Conservation (phyloP, 1,139 yeast genomes). For the Scheffersomyces titani region DNA sequence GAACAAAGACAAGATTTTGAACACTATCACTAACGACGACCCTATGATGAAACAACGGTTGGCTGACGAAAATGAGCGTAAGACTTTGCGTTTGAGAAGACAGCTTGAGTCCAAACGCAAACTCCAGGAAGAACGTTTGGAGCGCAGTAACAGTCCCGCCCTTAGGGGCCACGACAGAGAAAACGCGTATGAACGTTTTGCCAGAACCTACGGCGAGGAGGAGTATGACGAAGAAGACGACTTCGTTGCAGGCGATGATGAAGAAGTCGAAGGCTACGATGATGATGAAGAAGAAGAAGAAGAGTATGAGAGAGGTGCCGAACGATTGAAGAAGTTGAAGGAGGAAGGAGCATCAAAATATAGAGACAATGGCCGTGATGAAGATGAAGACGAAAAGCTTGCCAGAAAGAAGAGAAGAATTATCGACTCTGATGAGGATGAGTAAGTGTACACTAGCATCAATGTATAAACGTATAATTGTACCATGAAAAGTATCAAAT, state of each 20-base stretch:
- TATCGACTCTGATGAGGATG: conserved; percentile 65
- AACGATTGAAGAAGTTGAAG: conserved; percentile 62
- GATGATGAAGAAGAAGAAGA: conserved; percentile 61
- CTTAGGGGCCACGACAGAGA: conserved; percentile 28
- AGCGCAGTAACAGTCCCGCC: conserved; percentile 27
- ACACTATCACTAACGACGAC: conserved; percentile 77
- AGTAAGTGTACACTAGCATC: conserved; percentile 29
- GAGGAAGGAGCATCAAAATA: conserved; percentile 56
- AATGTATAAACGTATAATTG: conserved; percentile 5
- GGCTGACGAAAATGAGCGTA: conserved; percentile 77
- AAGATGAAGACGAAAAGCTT: conserved; percentile 39
- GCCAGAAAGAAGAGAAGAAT: conserved; percentile 52
- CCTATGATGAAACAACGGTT: conserved; percentile 83
- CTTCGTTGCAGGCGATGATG: conserved; percentile 45
- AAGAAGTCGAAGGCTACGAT: conserved; percentile 39
- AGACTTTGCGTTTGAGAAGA: conserved; percentile 68
- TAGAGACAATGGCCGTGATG: conserved; percentile 25
- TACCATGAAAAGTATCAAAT: not conserved
- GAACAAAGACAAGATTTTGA: conserved; percentile 56
- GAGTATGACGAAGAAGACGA: conserved; percentile 50
- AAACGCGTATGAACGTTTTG: conserved; percentile 43
- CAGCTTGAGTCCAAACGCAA: conserved; percentile 59
- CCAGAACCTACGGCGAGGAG: conserved; percentile 43
- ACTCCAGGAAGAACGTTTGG: conserved; percentile 45
- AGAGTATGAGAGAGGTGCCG: conserved; percentile 60